Base-by-base conservation (phyloP, 2,329 filamentous ascomycete genomes). In the Epichloe aotearoae region DNA sequence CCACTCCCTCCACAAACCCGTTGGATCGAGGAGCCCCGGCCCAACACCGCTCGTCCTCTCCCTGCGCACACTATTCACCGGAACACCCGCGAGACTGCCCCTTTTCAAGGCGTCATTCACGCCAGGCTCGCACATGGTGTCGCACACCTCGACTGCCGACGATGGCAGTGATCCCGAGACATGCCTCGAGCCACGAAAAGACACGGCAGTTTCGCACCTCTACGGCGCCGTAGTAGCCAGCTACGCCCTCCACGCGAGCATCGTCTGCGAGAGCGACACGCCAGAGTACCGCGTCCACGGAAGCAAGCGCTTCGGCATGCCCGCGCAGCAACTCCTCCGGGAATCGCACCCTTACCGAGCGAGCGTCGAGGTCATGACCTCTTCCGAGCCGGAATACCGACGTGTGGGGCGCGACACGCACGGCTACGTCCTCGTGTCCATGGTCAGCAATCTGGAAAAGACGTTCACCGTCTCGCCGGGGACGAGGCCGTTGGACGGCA, bases 221-320 rank as follows among this genome's bases (percentile, higher is more conserved):
- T 77, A 85, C 59, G 90, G 88, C 26, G 85, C 84, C 23, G 88
- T 96, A 20, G 90, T 97, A 2, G 84, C 83, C 43, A 93, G 86
- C 64, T 95, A 94, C 77, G 91, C 86, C 19, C 81, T 97, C 61
- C 91, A 97, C 62, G 87, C 90, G 33, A 82, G 84, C 41, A 75
- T 97, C 3, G 88, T 97, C 20, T 89, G 87, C 58, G 89, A 96
- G 69, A 93, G 86, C 65, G 91, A 97, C 65, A 94, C 90, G 0
- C 72, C 79, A 0, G 84, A 81, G 56, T 91, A 91, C 66, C 83
- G 91, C 54, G 78, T 80, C 57, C 83, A 85, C 60, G 91, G 91
- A 12, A 73, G 75, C 34, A 79, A 84, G 62, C 77, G 91, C 19
- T 97, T 97, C 68, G 77, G 82, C 51, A 88, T 95, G 79, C 89